Conservation (phyloP, 2,329 filamentous ascomycete species). For the Colletotrichum sp. region DNA sequence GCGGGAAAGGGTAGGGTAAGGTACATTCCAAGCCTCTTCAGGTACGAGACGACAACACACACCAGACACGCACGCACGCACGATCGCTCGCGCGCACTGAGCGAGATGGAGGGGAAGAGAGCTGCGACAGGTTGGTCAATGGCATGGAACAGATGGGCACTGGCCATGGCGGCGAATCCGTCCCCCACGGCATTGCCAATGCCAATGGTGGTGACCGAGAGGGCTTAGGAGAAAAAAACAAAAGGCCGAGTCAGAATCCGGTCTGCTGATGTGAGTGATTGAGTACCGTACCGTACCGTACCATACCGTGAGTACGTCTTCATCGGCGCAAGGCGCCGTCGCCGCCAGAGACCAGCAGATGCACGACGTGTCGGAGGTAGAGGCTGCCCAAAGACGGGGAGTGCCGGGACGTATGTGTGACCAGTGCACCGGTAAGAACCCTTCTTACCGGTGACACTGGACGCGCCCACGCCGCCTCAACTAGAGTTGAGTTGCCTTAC, state of each 20-base stretch:
- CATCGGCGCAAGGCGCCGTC: not conserved
- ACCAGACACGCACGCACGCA: not conserved
- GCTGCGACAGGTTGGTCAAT: not conserved
- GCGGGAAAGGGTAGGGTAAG: not conserved
- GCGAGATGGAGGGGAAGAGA: not conserved
- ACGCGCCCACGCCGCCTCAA: not conserved
- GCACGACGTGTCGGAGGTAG: not conserved
- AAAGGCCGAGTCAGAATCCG: constrained; percentile 1
- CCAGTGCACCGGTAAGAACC: not conserved
- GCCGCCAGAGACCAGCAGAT: not conserved
- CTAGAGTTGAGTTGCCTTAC: not conserved
- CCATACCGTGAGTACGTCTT: not conserved
- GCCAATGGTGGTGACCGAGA: not conserved
- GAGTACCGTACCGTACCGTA: not conserved
- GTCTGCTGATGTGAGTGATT: not conserved
- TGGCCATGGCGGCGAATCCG: not conserved
- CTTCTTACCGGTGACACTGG: not conserved
- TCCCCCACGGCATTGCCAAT: not conserved
- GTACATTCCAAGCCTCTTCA: not conserved
- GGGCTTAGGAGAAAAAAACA: not conserved
- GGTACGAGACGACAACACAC: not conserved
- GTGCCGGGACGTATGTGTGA: not conserved
- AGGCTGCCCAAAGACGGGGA: not conserved
- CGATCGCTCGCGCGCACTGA: not conserved
- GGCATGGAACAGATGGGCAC: not conserved